Evolutionary conservation across 257 asterid species (phyloP), one percentile per base, ranked within the genome.

Genomic region (Przewalskia tangutica): DNA sequence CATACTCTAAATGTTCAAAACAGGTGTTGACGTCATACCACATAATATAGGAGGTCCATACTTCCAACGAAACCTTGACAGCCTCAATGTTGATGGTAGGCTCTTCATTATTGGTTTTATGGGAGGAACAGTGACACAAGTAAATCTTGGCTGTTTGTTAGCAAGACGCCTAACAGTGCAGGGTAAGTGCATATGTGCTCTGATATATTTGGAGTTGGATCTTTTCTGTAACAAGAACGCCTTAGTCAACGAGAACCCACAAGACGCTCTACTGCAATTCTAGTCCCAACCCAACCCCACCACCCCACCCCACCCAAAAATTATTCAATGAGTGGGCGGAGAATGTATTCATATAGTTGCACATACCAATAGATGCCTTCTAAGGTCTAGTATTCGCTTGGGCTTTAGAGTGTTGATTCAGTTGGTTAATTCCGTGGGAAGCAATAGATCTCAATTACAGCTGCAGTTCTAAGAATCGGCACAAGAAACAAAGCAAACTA

Each of bases 21-120:
- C 89, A 95, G 99, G 99, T 73, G 98, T 96, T 77, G 98, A 96
- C 75, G 97, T 94, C 78, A 94, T 96, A 86, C 89, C 94, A 9
- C 98, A 96, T 81, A 92, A 83, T 86, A 84, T 95, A 14, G 98
- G 99, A 56, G 99, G 90, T 68, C 17, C 92, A 10, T 96, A 96
- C 89, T 83, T 96, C 3, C 89, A 91, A 85, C 87, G 87, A 82
- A 96, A 96, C 86, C 88, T 96, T 20, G 97, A 92, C 55, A 89
- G 96, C 88, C 90, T 96, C 54, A 91, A 85, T 77, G n/a, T 89
- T 73, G 91, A 85, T 55, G 99, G 99, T 79, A 96, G 99, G 93
- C 97, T 96, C 66, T 96, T 96, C 89, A 91, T 96, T 70, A 89
- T 96, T 75, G 98, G 98, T 78, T 90, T 96, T 59, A 92, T 92